These are phyloP conservation scores for Ustilago curta DNA, from an alignment of 1,284 basidiomycete species.

Conservation along the genomic window DNA sequence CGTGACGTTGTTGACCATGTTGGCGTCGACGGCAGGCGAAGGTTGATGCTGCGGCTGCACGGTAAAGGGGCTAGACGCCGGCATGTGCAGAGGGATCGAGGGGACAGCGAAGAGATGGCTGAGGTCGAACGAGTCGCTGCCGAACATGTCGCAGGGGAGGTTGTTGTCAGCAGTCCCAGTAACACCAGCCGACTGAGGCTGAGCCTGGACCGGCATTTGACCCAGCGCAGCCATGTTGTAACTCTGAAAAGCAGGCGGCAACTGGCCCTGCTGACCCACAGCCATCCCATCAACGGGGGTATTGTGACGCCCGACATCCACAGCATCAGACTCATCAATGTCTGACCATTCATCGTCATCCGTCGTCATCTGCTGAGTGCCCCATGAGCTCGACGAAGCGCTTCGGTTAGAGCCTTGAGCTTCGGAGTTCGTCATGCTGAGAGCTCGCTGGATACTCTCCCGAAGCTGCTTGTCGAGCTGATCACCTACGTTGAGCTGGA, in stretches of 20 bases:
- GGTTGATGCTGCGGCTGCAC: constrained; percentile 6
- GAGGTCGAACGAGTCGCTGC: not conserved
- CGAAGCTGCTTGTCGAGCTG: constrained; percentile 8
- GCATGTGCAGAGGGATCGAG: not conserved
- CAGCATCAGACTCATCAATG: constrained; percentile 16
- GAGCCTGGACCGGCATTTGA: not conserved
- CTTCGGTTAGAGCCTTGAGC: not conserved
- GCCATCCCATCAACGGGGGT: not conserved
- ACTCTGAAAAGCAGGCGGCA: not conserved
- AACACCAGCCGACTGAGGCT: not conserved
- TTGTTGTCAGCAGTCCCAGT: not conserved
- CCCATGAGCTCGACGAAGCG: constrained; percentile 24
- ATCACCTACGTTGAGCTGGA: constrained; percentile 19
- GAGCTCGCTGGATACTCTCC: constrained; percentile 23
- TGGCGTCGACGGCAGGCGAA: constrained; percentile 3
- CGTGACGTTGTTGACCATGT: constrained; percentile 2
- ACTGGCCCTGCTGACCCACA: not conserved
- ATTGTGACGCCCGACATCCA: not conserved
- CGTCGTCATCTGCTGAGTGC: constrained; percentile 12
- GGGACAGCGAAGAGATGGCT: constrained; percentile 12
- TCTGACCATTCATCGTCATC: constrained; percentile 46
- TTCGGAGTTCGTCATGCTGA: constrained; percentile 4
- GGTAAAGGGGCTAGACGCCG: not conserved
- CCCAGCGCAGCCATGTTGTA: not conserved
- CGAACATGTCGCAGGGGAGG: not conserved